Conservation (phyloP, 1,139 yeast genomes). For the Candida sp. region DNA sequence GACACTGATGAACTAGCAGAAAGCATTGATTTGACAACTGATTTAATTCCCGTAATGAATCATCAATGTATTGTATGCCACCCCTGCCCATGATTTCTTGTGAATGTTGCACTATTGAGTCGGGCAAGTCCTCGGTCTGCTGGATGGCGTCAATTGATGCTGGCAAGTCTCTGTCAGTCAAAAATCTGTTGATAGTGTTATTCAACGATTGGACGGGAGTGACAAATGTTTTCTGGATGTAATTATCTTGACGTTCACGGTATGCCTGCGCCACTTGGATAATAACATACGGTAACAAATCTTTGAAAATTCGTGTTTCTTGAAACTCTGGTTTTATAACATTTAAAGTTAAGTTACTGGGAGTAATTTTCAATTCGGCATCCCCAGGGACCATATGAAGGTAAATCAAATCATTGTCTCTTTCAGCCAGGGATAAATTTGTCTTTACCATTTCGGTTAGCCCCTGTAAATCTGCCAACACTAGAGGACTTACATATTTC, state of each 20-base stretch:
- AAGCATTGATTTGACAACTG: constrained; percentile 37
- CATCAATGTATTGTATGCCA: constrained; percentile 44
- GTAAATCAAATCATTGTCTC: constrained; percentile 81
- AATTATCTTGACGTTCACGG: constrained; percentile 60
- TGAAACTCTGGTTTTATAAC: constrained; percentile 32
- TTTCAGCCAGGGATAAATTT: constrained; percentile 55
- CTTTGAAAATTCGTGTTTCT: constrained; percentile 42
- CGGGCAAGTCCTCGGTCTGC: constrained; percentile 63
- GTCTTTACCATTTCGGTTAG: constrained; percentile 42
- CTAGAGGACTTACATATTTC: constrained; percentile 40
- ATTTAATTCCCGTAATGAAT: constrained; percentile 43
- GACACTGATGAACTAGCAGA: constrained; percentile 41
- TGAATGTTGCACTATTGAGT: constrained; percentile 50
- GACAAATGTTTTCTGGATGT: constrained; percentile 46
- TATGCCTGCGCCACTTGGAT: constrained; percentile 69
- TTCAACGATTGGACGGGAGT: constrained; percentile 53
- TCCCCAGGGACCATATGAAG: constrained; percentile 58
- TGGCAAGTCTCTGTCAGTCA: constrained; percentile 49
- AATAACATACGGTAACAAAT: constrained; percentile 62
- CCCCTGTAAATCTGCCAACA: constrained; percentile 48
- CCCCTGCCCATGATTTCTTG: constrained; percentile 55
- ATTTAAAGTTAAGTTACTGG: constrained; percentile 56
- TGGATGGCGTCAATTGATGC: constrained; percentile 63
- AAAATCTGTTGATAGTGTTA: constrained; percentile 40
- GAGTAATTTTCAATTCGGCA: constrained; percentile 38